phyloP scores from a whole-genome alignment of 768 basidiomycete genomes.

The Leccinum barrowsii region DNA sequence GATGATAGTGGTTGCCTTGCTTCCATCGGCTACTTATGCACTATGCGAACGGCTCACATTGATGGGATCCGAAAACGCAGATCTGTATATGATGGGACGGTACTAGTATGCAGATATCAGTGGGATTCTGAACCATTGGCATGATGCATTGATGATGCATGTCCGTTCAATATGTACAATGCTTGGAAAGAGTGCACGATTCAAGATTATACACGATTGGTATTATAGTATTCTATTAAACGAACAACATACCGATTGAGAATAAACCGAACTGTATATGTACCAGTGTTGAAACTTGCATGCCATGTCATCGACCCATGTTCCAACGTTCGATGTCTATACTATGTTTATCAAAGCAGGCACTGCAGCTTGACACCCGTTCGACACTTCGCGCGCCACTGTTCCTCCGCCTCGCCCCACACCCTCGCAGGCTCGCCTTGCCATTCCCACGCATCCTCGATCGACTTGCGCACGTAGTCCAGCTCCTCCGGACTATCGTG shows the following conservation, averaged over 20 bases:
- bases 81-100: neutral
- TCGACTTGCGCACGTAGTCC: conserved; percentile 5
- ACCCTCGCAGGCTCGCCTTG: conserved; percentile 6
- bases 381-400: conserved; percentile 4
- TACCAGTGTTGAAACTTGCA: neutral
- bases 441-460: conserved; percentile 22
- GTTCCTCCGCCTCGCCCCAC: conserved; percentile 13
- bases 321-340: neutral
- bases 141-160: neutral
- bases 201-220: neutral
- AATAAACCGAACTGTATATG: neutral
- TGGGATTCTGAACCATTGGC: neutral
- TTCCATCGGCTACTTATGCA: neutral
- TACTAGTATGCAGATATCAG: neutral
- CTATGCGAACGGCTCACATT: too few relatives aligned
- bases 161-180: neutral
- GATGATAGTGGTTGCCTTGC: neutral
- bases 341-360: neutral
- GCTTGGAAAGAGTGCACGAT: neutral
- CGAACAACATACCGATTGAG: neutral
- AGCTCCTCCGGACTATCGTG: conserved; percentile 9
- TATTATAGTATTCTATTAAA: neutral
- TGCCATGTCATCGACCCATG: neutral
- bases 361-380: neutral
- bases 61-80: neutral